Base-by-base conservation (phyloP, 2,329 filamentous ascomycete genomes). In the Alternaria sp. region DNA sequence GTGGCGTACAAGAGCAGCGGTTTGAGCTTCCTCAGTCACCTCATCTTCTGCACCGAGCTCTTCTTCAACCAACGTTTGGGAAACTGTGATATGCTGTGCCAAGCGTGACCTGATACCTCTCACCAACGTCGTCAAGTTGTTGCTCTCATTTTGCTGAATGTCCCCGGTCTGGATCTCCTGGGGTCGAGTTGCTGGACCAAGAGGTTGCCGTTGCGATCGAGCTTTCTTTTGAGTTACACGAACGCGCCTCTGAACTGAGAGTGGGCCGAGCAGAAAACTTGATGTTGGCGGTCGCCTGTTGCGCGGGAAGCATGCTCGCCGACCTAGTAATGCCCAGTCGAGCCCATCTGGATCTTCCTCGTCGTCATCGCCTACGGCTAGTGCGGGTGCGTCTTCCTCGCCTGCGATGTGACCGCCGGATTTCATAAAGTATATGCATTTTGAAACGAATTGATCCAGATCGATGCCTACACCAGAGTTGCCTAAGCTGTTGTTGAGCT, bases 361-460 rank as follows among this genome's bases (percentile, higher is more conserved):
- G 2, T 91, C 91, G 6, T 88, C 87, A 11, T 88, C 84, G 6
- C 75, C 74, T 13, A 71, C 82, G 61, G 75, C 80, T 45, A 85
- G 81, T 54, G 86, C 86, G 8, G 82, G 82, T 44, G 86, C 77
- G 43, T 86, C 83, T 13, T 81, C 80, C 23, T 87, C 86, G 11
- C 86, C 86, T 2, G 63, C 64, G 1, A 65, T 58, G 13, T 86
- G 83, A 4, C 88, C 91, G 36, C 87, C 85, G 21, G 79, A 74
- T 17, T 88, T 89, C 93, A 98, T 97, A 77, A 92, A 98, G 4
- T 87, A 88, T 63, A 96, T 93, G 78, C 91, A 95, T 79, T 96
- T 97, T 1, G 92, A 91, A 13, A 98, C 88, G 74, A 98, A 96
- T 72, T 97, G 92, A 65, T 98, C 94, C 0, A 96, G 86, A 74